A percentile compares a stretch with the other conserved stretches of the same genome.
Conservation (phyloP, 2,329 filamentous ascomycete species). For the Stromatinia cepivora region DNA sequence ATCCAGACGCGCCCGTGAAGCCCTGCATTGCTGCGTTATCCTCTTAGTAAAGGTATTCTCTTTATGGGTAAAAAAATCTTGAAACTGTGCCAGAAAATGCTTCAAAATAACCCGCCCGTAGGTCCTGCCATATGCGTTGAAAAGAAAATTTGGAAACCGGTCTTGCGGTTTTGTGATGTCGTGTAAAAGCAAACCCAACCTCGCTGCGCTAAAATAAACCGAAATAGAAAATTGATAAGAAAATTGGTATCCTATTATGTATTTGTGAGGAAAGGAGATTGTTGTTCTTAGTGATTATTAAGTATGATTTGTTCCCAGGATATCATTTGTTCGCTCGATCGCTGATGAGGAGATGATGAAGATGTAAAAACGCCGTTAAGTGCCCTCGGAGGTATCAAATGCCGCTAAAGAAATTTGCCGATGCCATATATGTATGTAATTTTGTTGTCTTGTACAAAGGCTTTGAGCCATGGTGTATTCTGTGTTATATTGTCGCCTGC, state of each 20-base stretch:
- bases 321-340: conserved; percentile 37
- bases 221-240: conserved; percentile 38
- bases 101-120: conserved; percentile 35
- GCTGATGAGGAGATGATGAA: conserved; percentile 35
- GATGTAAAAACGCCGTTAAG: conserved; percentile 33
- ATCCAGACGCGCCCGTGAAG: conserved; percentile 45
- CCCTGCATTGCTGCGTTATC: conserved; percentile 65
- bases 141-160: conserved; percentile 38
- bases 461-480: conserved; percentile 19
- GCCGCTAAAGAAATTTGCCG: conserved; percentile 38
- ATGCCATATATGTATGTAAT: conserved; percentile 22
- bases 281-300: conserved; percentile 22
- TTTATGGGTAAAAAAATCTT: conserved; percentile 42
- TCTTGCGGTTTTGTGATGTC: conserved; percentile 45
- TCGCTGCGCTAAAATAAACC: conserved; percentile 54
- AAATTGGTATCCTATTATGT: conserved; percentile 40
- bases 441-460: conserved; percentile 27
- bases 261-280: conserved; percentile 33
- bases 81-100: conserved; percentile 38
- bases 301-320: conserved; percentile 35
- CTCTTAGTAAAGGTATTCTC: conserved; percentile 47
- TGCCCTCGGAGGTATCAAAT: conserved; percentile 38
- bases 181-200: conserved; percentile 48
- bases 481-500: conserved; percentile 36
- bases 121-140: conserved; percentile 40